phyloP scores from a whole-genome alignment of 1,139 yeast species.

The Yamadazyma atmosphaerica region DNA sequence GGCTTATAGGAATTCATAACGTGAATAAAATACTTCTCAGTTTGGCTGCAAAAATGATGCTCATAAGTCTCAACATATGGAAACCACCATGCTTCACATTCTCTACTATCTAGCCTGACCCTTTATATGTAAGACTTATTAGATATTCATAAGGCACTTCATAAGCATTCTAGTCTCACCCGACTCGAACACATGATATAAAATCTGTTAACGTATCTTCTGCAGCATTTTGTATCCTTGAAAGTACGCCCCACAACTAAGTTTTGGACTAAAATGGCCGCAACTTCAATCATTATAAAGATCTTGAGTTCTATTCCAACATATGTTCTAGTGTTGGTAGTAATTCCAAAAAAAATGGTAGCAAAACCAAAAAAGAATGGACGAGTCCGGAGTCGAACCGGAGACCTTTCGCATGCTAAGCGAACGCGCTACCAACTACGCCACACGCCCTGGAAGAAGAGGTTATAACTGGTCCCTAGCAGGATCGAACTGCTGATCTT shows the following conservation, averaged over 20 bases:
- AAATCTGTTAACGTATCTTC: neutral
- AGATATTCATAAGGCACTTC: too few species aligned
- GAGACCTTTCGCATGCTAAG: conserved; percentile 90
- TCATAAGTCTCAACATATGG: too few species aligned
- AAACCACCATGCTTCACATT: too few species aligned
- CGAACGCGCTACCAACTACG: conserved; percentile 93
- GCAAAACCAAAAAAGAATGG: conserved; percentile 43
- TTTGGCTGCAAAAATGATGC: neutral
- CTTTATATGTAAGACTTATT: too few species aligned
- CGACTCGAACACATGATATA: neutral
- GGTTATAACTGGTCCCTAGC: conserved; percentile 69
- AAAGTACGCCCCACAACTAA: too few species aligned
- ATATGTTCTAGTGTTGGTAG: neutral
- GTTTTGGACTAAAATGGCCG: too few species aligned
- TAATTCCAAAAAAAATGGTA: neutral
- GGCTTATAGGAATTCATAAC: too few species aligned
- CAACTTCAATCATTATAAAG: too few species aligned
- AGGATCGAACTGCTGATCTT: conserved; percentile 83
- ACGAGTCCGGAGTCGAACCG: conserved; percentile 92
- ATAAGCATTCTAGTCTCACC: neutral
- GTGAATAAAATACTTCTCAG: too few species aligned
- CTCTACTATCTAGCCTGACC: too few species aligned
- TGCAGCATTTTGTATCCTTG: too few species aligned
- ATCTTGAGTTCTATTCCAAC: too few species aligned
- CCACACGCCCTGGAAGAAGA: conserved; percentile 79